These are phyloP conservation scores for Colletotrichum liaoningense DNA, from an alignment of 2,329 filamentous ascomycete species.

Conservation along the genomic window DNA sequence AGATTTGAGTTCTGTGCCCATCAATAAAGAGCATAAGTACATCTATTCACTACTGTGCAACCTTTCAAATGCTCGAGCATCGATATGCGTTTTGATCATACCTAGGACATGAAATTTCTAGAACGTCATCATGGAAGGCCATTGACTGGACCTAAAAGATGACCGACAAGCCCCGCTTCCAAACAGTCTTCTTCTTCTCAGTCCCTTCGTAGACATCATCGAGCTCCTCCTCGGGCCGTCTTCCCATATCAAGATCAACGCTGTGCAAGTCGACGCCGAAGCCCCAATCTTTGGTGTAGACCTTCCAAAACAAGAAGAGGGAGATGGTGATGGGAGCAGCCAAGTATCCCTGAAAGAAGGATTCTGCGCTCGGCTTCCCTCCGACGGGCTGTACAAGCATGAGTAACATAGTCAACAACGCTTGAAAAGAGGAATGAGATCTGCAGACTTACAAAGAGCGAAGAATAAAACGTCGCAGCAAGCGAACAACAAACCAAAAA, in stretches of 20 bases:
- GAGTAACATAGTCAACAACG: not conserved
- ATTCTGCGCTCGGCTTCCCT: slow-evolving; percentile 50
- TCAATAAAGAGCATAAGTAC: not conserved
- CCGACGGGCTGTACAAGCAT: slow-evolving; percentile 47
- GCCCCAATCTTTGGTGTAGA: slow-evolving; percentile 64
- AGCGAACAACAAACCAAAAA: slow-evolving; percentile 75
- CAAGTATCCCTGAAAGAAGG: slow-evolving; percentile 71
- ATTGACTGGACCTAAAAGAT: not conserved
- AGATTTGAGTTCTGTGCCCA: not conserved
- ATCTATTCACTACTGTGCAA: not conserved
- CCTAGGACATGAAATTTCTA: too few relatives aligned
- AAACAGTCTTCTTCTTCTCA: slow-evolving; percentile 36
- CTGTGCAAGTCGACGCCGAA: slow-evolving; percentile 66
- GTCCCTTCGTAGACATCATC: slow-evolving; percentile 59
- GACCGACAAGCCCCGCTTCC: not conserved
- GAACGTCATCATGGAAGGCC: too few relatives aligned
- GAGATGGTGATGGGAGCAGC: slow-evolving; percentile 65
- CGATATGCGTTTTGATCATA: not conserved
- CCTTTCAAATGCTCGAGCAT: not conserved
- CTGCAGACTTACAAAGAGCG: slow-evolving; percentile 60
- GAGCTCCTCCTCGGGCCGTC: slow-evolving; percentile 52
- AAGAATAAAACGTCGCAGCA: slow-evolving; percentile 78
- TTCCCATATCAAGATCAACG: slow-evolving; percentile 71
- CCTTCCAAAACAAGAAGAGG: slow-evolving; percentile 75
- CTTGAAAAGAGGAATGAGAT: too few relatives aligned